Evolutionary conservation across 495 filamentous ascomycete genomes (phyloP).

Genomic region (Durotheca rogersii): DNA sequence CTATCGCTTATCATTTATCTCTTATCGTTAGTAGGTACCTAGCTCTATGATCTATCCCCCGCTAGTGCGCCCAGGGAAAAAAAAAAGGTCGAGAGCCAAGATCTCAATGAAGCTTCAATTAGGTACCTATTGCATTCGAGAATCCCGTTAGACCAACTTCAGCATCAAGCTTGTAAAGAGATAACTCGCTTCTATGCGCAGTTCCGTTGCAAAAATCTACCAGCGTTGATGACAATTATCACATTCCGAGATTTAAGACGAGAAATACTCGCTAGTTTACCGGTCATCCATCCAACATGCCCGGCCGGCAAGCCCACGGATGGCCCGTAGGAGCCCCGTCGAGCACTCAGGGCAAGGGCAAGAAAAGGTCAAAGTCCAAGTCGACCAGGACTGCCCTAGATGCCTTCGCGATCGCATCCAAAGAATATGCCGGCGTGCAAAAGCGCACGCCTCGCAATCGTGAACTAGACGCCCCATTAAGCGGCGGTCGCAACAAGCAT

Average conservation of each 20-base stretch:
- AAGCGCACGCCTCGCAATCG: conserved; percentile 46
- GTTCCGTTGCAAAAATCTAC: no score
- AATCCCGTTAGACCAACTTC: no score
- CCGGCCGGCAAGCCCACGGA: conserved; percentile 66
- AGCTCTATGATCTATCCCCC: no score
- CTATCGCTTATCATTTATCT: no score
- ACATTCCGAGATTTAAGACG: no score
- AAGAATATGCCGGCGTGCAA: conserved; percentile 46
- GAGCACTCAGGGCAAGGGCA: conserved; percentile 45
- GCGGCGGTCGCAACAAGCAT: conserved; percentile 37
- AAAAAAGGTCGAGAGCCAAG: conserved; percentile 35
- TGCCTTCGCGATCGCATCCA: conserved; percentile 80
- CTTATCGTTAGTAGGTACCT: no score
- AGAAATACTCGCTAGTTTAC: no score
- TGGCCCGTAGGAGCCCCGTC: conserved; percentile 42
- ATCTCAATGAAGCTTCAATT: conserved; percentile 6
- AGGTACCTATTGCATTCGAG: no score
- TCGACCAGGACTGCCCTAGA: conserved; percentile 64
- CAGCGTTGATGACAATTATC: no score
- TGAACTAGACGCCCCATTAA: conserved; percentile 44
- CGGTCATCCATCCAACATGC: conserved; percentile 54
- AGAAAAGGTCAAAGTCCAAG: conserved; percentile 48
- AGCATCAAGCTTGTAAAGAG: no score
- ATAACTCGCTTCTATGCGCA: no score
- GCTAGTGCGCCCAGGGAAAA: conserved; percentile 35